Base-by-base conservation (phyloP, 345 rosid genomes). In the Linum usitatissimum region DNA sequence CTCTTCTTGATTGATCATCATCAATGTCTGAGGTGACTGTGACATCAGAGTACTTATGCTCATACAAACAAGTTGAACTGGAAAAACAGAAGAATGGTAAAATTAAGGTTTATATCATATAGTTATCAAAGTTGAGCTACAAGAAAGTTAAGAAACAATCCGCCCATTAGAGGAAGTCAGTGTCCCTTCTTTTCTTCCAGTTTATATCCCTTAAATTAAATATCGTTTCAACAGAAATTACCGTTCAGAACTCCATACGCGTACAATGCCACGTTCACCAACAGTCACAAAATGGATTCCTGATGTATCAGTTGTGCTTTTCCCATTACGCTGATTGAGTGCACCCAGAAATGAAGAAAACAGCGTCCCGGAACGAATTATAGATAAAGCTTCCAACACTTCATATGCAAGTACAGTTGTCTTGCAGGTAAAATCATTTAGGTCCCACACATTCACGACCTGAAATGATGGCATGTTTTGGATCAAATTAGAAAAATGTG, bases 391-490 rank as follows among this genome's bases (percentile, higher is more conserved):
- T 80, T 93, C 99, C 71, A 87, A 79, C 60, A 80, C 84, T 83
- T 93, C 94, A 71, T 74, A 87, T 3, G 90, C 79, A 63, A 96
- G 96, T 61, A 93, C 71, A 18, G 94, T 90, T 75, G 70, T 79
- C 79, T 80, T 86, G 78, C 81, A 93, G 60, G 69, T 68, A 82
- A 83, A 86, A 73, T 76, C 80, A 77, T 39, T 83, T 65, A 93
- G 95, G 81, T 87, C 91, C 99, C 97, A 93, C 77, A 87, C 48
- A 78, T 85, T 85, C 62, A 90, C 97, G 71, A 93, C 99, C 98
- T 90, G 77, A 59, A 64, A 77, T 59, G 67, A 71, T 42, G 12
- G 31, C 38, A 45, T 31, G 55, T 62, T 0, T 45, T 9, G 53
- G 70, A 34, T 34, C 45, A 38, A 57, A 60, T 36, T 62, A 58